Percentiles rank a stretch among this genome's conserved stretches.
Evolutionary conservation across 2,329 filamentous ascomycete genomes (phyloP).

Genomic region (Zalaria obscura): DNA sequence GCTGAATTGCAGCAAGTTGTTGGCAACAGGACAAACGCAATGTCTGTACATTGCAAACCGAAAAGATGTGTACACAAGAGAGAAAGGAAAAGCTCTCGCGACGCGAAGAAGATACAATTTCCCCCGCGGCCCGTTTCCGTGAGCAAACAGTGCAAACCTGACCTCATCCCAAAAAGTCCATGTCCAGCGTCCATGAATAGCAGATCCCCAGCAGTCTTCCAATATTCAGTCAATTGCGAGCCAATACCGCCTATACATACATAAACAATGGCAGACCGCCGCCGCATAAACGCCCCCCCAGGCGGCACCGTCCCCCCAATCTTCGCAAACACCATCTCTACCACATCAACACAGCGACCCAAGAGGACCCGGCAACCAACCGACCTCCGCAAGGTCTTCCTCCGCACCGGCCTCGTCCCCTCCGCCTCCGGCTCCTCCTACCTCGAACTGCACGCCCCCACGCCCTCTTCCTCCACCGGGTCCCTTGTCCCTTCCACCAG

Average conservation of each 20-base stretch:
- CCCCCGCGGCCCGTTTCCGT: slow-evolving; percentile 1
- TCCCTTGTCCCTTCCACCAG: slow-evolving; percentile 41
- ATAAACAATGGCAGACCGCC: slow-evolving; percentile 62
- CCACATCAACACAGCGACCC: slow-evolving; percentile 35
- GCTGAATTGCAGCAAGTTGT: background rate
- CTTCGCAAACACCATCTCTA: slow-evolving; percentile 40
- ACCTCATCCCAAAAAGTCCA: background rate
- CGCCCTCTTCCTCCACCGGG: slow-evolving; percentile 21
- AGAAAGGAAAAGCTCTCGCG: slow-evolving; percentile 3
- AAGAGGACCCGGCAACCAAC: slow-evolving; percentile 48
- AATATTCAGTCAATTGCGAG: background rate
- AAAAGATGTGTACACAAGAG: slow-evolving; percentile 9
- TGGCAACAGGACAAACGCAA: too few species aligned
- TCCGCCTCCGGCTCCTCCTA: slow-evolving; percentile 91
- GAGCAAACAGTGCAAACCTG: background rate
- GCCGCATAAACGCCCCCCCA: slow-evolving; percentile 77
- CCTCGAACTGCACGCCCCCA: slow-evolving; percentile 45
- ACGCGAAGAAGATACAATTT: slow-evolving; percentile 4
- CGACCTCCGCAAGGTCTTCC: slow-evolving; percentile 72
- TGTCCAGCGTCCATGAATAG: background rate
- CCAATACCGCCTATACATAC: background rate
- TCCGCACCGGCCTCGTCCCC: slow-evolving; percentile 84
- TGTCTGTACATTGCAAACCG: background rate
- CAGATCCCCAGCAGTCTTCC: too few species aligned
- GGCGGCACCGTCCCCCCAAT: slow-evolving; percentile 63